Conservation (phyloP, 495 filamentous ascomycete genomes). For the Lasiosphaeria ovina region DNA sequence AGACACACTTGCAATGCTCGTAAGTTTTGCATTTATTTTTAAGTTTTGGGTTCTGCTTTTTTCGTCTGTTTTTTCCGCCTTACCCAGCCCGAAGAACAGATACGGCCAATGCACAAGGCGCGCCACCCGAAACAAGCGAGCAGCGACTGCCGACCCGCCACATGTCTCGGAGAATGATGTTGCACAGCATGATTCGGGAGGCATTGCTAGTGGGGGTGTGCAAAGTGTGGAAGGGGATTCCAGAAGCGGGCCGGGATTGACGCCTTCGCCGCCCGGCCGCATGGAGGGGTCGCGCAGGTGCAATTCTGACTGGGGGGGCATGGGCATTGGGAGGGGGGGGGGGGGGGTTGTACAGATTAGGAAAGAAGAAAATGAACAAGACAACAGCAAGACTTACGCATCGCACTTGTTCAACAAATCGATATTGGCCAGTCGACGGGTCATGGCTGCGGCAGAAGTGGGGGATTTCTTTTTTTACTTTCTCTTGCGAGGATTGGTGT, state of each 20-base stretch:
- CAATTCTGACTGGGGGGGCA: too few relatives aligned
- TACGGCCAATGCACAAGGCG: too few relatives aligned
- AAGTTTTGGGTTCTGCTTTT: not conserved
- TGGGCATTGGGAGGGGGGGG: not conserved
- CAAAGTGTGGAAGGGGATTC: not conserved
- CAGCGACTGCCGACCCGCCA: slow-evolving; percentile 13
- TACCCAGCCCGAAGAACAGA: not conserved
- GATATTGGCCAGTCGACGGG: slow-evolving; percentile 23
- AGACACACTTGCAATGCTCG: not conserved
- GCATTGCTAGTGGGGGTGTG: too few relatives aligned
- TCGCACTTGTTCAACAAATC: slow-evolving; percentile 56
- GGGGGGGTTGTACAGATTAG: not conserved
- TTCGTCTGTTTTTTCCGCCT: not conserved
- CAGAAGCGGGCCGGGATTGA: too few relatives aligned
- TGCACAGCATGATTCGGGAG: not conserved
- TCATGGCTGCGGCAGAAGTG: slow-evolving; percentile 12
- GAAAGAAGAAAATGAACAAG: not conserved
- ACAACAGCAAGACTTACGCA: slow-evolving; percentile 45
- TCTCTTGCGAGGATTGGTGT: not conserved
- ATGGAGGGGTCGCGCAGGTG: not conserved
- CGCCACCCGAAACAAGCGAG: not conserved
- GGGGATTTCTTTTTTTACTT: not conserved
- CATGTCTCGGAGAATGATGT: slow-evolving; percentile 1
- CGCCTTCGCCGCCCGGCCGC: not conserved
- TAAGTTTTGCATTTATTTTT: not conserved